A percentile compares a stretch with the other conserved stretches of the same genome.
Conservation (phyloP, 2,329 filamentous ascomycete species). For the Colletotrichum ledebouriae region DNA sequence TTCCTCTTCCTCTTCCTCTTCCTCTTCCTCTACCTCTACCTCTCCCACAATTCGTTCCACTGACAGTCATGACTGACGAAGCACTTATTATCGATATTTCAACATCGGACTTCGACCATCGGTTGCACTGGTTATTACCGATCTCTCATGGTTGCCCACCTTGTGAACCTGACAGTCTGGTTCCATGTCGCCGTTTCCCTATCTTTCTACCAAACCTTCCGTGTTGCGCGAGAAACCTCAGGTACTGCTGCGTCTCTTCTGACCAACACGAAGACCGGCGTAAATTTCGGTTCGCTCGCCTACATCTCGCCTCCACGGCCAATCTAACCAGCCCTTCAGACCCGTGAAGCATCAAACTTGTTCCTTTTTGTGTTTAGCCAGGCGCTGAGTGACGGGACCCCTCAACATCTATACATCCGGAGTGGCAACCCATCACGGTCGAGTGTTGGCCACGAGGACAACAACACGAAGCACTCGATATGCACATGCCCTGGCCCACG, state of each 20-base stretch:
- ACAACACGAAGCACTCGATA: conserved; percentile 7
- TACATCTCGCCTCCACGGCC: conserved; percentile 15
- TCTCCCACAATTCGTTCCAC: neutral
- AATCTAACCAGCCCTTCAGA: conserved; percentile 8
- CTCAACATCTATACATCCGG: neutral
- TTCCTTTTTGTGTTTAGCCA: conserved; percentile 1
- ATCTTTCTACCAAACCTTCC: neutral
- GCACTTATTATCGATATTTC: neutral
- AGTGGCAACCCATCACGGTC: conserved; percentile 4
- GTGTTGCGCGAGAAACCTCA: neutral
- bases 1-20: neutral
- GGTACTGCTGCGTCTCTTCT: conserved; percentile 9
- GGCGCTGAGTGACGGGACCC: neutral
- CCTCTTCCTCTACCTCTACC: neutral
- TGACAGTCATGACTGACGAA: conserved; percentile 11
- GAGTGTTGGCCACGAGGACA: conserved; percentile 16
- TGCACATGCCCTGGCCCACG: conserved; percentile 20
- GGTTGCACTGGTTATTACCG: neutral
- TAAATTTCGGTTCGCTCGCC: conserved; percentile 16
- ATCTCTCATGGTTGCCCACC: neutral
- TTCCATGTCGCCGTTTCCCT: neutral
- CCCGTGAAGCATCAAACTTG: neutral
- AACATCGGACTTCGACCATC: conserved; percentile 3
- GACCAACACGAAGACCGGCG: conserved; percentile 3
- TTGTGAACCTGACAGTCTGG: neutral